Conservation (phyloP, 441 rosid species). For the Lepidium campestre region DNA sequence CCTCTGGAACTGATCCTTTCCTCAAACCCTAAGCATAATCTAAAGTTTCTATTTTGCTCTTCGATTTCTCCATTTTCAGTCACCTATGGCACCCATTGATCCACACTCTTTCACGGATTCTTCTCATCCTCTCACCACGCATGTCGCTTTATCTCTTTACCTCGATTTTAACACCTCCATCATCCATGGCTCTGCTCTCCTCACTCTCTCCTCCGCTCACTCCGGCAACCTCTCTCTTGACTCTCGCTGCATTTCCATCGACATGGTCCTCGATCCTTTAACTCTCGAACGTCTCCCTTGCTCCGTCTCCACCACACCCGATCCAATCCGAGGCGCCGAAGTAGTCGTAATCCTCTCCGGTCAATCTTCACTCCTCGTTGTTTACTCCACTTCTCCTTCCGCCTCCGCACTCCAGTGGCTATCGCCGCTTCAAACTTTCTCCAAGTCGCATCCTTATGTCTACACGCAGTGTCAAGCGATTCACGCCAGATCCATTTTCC, state of each 20-base stretch:
- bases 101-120: slow-evolving; percentile 83
- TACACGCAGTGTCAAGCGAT: slow-evolving; percentile 85
- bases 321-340: slow-evolving; percentile 51
- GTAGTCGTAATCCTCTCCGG: slow-evolving; percentile 42
- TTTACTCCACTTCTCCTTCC: slow-evolving; percentile 58
- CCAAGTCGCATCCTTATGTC: slow-evolving; percentile 60
- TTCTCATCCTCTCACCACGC: slow-evolving; percentile 57
- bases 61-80: neutral
- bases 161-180: slow-evolving; percentile 67
- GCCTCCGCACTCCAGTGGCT: slow-evolving; percentile 97
- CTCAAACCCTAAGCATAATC: slow-evolving; percentile 12
- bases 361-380: slow-evolving; percentile 40
- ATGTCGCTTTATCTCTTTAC: slow-evolving; percentile 65
- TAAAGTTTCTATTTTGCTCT: neutral
- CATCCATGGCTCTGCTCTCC: slow-evolving; percentile 73
- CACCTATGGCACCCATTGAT: slow-evolving; percentile 62
- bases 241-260: slow-evolving; percentile 55
- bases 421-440: slow-evolving; percentile 66
- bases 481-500: slow-evolving; percentile 85
- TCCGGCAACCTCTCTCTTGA: slow-evolving; percentile 62
- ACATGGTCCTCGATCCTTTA: slow-evolving; percentile 37
- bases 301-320: slow-evolving; percentile 34
- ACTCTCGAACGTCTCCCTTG: slow-evolving; percentile 42
- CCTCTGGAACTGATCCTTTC: neutral
- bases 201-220: slow-evolving; percentile 47